Percentiles rank a stretch among this genome's conserved stretches.
Conservation (phyloP, 306 rosid species). For the Pyrus betulifolia region DNA sequence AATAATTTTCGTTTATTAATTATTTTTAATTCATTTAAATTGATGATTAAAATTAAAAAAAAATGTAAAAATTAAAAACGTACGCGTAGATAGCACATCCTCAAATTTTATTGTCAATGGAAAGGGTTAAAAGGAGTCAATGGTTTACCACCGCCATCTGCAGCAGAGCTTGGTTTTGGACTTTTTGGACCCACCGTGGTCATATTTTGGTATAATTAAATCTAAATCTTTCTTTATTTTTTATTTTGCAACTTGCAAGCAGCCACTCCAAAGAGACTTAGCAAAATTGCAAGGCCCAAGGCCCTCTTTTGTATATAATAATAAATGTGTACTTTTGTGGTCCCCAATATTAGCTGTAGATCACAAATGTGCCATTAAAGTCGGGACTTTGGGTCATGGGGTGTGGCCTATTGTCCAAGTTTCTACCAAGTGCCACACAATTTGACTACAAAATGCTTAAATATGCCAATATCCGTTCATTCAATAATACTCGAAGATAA, state of each 20-base stretch:
- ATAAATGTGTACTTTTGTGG: conserved; percentile 8
- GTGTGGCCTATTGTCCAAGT: neutral
- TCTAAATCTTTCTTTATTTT: too few species aligned
- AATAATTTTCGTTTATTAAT: too few species aligned
- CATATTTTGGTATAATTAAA: neutral
- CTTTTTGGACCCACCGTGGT: neutral
- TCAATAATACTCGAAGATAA: too few species aligned
- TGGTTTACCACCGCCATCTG: neutral
- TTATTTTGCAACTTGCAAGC: neutral
- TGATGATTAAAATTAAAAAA: fast-evolving
- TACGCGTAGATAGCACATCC: fast-evolving
- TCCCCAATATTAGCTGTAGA: conserved; percentile 17
- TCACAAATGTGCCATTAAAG: conserved; percentile 12
- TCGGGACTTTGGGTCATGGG: neutral
- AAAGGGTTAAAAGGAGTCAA: neutral
- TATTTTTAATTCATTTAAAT: too few species aligned
- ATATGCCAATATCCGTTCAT: neutral
- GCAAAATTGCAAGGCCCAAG: neutral
- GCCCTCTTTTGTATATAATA: neutral
- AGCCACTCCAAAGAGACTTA: neutral
- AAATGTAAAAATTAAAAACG: fast-evolving
- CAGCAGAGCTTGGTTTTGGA: neutral
- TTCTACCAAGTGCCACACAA: neutral
- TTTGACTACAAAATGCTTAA: conserved; percentile 2
- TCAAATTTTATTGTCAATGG: neutral